phyloP scores from a whole-genome alignment of 2,329 filamentous ascomycete species.

The Penicillium sp. region DNA sequence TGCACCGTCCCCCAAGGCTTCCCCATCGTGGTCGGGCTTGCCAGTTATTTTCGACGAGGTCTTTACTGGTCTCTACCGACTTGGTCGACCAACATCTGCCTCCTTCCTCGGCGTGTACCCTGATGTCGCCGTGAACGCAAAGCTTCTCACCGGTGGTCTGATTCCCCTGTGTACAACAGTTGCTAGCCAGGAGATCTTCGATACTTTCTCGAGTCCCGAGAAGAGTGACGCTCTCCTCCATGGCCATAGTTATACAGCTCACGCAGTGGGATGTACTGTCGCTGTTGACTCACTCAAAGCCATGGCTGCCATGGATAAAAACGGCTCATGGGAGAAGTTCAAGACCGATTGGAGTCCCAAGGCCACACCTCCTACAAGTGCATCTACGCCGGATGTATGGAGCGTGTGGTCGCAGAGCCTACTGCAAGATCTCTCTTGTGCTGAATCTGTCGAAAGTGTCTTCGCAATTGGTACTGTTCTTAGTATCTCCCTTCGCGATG shows the following conservation, averaged over 20 bases:
- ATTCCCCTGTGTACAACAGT: slow-evolving; percentile 78
- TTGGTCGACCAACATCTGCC: slow-evolving; percentile 73
- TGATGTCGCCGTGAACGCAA: slow-evolving; percentile 81
- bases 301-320: slow-evolving; percentile 64
- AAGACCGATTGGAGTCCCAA: slow-evolving; percentile 56
- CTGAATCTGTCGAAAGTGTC: slow-evolving; percentile 64
- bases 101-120: slow-evolving; percentile 72
- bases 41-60: slow-evolving; percentile 86
- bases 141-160: slow-evolving; percentile 80
- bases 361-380: neutral
- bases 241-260: slow-evolving; percentile 86
- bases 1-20: slow-evolving; percentile 19
- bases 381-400: slow-evolving; percentile 57
- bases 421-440: slow-evolving; percentile 64
- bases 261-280: slow-evolving; percentile 80
- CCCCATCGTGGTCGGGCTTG: slow-evolving; percentile 69
- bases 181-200: slow-evolving; percentile 75
- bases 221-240: slow-evolving; percentile 82
- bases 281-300: slow-evolving; percentile 69
- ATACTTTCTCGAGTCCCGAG: slow-evolving; percentile 71
- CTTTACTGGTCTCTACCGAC: slow-evolving; percentile 82
- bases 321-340: slow-evolving; percentile 63
- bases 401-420: slow-evolving; percentile 73
- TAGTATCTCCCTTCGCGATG: slow-evolving; percentile 65
- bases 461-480: slow-evolving; percentile 79